phyloP scores from a whole-genome alignment of 1,139 yeast genomes.

The Taphrina betulina region DNA sequence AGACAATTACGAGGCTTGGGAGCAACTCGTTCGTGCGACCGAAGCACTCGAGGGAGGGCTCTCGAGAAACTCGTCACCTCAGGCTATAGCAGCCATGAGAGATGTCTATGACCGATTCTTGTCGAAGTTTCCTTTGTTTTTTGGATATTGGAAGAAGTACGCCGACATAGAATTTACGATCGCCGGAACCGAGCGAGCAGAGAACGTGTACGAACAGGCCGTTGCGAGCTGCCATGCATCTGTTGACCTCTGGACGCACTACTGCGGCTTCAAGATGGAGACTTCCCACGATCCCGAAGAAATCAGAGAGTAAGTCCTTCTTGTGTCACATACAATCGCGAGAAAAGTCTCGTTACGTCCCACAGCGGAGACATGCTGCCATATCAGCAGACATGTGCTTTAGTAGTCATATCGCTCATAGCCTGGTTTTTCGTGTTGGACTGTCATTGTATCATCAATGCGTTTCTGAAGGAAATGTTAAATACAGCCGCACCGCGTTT shows the following conservation, averaged over 20 bases:
- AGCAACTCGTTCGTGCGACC: slow-evolving; percentile 47
- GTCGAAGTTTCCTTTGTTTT: slow-evolving; percentile 63
- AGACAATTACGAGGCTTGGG: slow-evolving; percentile 49
- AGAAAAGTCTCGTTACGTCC: too few relatives aligned
- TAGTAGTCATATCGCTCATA: too few relatives aligned
- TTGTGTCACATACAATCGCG: too few relatives aligned
- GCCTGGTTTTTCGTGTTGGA: too few relatives aligned
- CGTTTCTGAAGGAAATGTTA: too few relatives aligned
- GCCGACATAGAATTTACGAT: slow-evolving; percentile 66
- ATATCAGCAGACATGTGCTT: too few relatives aligned
- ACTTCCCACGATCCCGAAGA: slow-evolving; percentile 46
- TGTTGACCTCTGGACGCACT: slow-evolving; percentile 71
- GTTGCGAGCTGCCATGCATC: slow-evolving; percentile 55
- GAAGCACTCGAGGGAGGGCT: slow-evolving; percentile 48
- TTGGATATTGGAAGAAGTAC: slow-evolving; percentile 76
- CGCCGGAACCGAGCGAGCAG: slow-evolving; percentile 56
- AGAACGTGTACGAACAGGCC: slow-evolving; percentile 55
- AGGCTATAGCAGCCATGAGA: slow-evolving; percentile 50
- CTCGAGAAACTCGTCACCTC: slow-evolving; percentile 50
- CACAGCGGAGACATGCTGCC: too few relatives aligned
- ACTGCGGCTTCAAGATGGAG: slow-evolving; percentile 56
- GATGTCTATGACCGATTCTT: slow-evolving; percentile 59
- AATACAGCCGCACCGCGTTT: too few relatives aligned
- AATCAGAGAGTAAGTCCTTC: slow-evolving; percentile 39
- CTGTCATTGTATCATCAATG: too few relatives aligned